These are phyloP conservation scores for Fusarium lyarnte DNA, from an alignment of 2,329 filamentous ascomycete genomes.

Conservation along the genomic window DNA sequence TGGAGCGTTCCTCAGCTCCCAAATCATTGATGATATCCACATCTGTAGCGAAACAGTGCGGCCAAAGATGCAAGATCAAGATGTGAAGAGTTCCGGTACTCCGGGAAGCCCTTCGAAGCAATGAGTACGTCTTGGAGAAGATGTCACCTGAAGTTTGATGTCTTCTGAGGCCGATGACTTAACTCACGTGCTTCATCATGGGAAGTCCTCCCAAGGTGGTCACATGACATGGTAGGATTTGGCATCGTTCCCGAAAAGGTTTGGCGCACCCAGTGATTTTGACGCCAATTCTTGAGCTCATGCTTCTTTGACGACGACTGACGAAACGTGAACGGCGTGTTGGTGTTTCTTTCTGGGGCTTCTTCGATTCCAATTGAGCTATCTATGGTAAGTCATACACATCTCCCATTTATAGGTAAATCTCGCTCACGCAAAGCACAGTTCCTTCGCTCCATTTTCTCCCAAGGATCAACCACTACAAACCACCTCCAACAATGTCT, in stretches of 20 bases:
- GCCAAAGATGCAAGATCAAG: background rate
- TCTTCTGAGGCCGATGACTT: background rate
- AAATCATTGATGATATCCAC: background rate
- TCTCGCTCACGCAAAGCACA: slow-evolving; percentile 13
- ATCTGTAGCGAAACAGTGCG: background rate
- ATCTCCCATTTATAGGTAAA: background rate
- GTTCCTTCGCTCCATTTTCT: slow-evolving; percentile 20
- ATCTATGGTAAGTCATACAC: background rate
- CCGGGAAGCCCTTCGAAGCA: background rate
- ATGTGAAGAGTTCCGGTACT: background rate
- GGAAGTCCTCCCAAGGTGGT: background rate
- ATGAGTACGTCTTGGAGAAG: background rate
- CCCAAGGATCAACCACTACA: background rate
- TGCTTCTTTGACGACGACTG: slow-evolving; percentile 27
- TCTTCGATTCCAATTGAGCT: background rate
- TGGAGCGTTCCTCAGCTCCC: background rate
- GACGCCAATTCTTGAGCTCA: slow-evolving; percentile 17
- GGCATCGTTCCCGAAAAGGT: background rate
- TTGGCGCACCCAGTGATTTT: slow-evolving; percentile 31
- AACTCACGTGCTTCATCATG: background rate
- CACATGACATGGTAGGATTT: slow-evolving; percentile 10
- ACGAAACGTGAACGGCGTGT: slow-evolving; percentile 25
- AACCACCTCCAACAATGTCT: slow-evolving; percentile 61
- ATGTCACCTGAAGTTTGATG: background rate
- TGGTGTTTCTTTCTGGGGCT: slow-evolving; percentile 9